phyloP scores from a whole-genome alignment of 2,329 filamentous ascomycete genomes.

The Hymenoscyphus albidus region DNA sequence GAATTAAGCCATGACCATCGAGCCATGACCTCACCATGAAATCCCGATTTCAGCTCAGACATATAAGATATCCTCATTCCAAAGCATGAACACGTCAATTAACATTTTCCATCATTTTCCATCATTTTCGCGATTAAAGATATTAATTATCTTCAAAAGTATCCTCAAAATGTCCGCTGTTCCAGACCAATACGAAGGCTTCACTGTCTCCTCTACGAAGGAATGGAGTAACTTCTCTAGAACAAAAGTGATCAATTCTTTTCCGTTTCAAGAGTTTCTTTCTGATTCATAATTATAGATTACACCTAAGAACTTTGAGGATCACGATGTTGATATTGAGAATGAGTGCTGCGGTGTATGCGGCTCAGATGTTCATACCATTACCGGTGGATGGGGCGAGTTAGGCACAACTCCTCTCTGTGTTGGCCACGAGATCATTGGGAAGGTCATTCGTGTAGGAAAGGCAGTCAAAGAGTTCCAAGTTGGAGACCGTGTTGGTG shows the following conservation, averaged over 20 bases:
- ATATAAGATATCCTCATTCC: too few relatives aligned
- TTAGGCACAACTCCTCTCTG: constrained; percentile 22
- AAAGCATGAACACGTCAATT: too few relatives aligned
- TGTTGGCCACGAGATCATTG: constrained; percentile 49
- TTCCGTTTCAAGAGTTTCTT: background rate
- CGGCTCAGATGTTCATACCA: constrained; percentile 67
- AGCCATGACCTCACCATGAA: too few relatives aligned
- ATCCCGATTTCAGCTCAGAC: too few relatives aligned
- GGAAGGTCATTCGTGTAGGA: constrained; percentile 46
- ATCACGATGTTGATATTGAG: constrained; percentile 83
- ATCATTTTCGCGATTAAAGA: too few relatives aligned
- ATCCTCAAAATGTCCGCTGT: constrained; percentile 28
- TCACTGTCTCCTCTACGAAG: constrained; percentile 45
- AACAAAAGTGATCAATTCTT: background rate
- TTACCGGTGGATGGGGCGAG: constrained; percentile 50
- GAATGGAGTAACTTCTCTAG: constrained; percentile 27
- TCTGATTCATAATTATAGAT: constrained; percentile 14
- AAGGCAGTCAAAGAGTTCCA: constrained; percentile 54
- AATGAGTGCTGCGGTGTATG: constrained; percentile 77
- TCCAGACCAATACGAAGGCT: constrained; percentile 57
- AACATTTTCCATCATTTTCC: too few relatives aligned
- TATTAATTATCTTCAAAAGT: background rate
- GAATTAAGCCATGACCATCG: too few relatives aligned
- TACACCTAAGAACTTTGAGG: constrained; percentile 78
- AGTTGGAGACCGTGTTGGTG: constrained; percentile 49